Evolutionary conservation across 108 stramenopile species (phyloP).

Genomic region (Cyclotella distinguenda): DNA sequence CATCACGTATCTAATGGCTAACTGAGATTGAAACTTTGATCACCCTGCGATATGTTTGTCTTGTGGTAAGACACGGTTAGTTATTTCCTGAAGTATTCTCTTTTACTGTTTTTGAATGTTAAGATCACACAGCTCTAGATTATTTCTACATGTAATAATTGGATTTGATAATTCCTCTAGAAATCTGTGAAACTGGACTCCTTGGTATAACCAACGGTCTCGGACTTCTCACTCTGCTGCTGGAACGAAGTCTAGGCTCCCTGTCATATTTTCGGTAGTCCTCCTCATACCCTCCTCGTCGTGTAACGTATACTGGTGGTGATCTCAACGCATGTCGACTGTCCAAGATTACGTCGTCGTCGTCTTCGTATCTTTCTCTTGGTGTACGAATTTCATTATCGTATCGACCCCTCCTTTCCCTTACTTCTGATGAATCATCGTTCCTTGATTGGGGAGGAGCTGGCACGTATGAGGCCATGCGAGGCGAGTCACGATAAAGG

Average conservation of each 20-base stretch:
- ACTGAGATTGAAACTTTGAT: too few relatives aligned
- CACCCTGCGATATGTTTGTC: too few relatives aligned
- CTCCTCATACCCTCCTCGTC: conserved; percentile 6
- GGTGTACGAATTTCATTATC: too few relatives aligned
- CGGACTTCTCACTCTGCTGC: neutral
- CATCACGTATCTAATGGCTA: too few relatives aligned
- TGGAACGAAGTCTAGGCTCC: neutral
- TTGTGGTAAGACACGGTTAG: too few relatives aligned
- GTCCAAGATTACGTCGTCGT: conserved; percentile 1
- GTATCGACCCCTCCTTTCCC: too few relatives aligned
- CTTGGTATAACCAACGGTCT: neutral
- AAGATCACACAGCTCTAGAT: neutral
- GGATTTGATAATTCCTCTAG: conserved; percentile 10
- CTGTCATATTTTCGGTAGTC: conserved; percentile 3
- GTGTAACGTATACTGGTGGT: neutral
- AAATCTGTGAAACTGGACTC: neutral
- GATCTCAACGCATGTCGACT: neutral
- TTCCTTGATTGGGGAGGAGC: conserved; percentile 1
- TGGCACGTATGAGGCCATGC: neutral
- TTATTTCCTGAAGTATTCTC: too few relatives aligned
- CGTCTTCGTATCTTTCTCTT: conserved; percentile 1
- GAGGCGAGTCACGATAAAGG: too few relatives aligned
- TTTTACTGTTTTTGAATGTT: too few relatives aligned
- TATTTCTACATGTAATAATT: conserved; percentile 1
- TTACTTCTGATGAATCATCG: neutral